These are phyloP conservation scores for Bipolaris gigantea DNA, from an alignment of 2,329 filamentous ascomycete species.

Conservation along the genomic window DNA sequence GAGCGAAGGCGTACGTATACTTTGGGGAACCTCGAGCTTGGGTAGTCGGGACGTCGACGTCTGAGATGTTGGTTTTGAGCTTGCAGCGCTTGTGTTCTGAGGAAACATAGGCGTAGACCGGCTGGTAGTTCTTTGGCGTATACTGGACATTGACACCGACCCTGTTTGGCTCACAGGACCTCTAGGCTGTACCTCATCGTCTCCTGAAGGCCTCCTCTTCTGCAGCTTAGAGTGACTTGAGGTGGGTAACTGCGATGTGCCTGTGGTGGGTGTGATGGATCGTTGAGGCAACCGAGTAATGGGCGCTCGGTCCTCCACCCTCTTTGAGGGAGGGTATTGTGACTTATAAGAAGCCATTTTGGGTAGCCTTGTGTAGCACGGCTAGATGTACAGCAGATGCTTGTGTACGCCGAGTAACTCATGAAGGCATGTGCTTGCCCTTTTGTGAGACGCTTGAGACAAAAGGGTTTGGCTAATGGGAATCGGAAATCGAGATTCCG, in stretches of 20 bases:
- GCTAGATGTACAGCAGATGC: conserved; percentile 37
- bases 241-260: conserved; percentile 31
- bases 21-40: conserved; percentile 40
- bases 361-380: conserved; percentile 42
- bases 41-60: conserved; percentile 38
- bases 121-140: conserved; percentile 28
- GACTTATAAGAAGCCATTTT: conserved; percentile 49
- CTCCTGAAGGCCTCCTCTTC: conserved; percentile 40
- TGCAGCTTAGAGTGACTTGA: conserved; percentile 39
- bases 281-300: conserved; percentile 43
- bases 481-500: conserved; percentile 21
- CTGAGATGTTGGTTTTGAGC: conserved; percentile 29
- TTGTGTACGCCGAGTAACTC: conserved; percentile 44
- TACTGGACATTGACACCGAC: conserved; percentile 20
- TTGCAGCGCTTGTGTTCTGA: conserved; percentile 18
- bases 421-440: conserved; percentile 45
- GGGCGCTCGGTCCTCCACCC: conserved; percentile 36
- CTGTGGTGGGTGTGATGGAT: conserved; percentile 40
- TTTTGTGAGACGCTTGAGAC: conserved; percentile 25
- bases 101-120: conserved; percentile 26
- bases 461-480: conserved; percentile 23
- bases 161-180: conserved; percentile 23
- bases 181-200: conserved; percentile 33
- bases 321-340: conserved; percentile 40
- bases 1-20: conserved; percentile 51